Evolutionary conservation across 257 asterid species (phyloP).

Genomic region (Echium plantagineum): DNA sequence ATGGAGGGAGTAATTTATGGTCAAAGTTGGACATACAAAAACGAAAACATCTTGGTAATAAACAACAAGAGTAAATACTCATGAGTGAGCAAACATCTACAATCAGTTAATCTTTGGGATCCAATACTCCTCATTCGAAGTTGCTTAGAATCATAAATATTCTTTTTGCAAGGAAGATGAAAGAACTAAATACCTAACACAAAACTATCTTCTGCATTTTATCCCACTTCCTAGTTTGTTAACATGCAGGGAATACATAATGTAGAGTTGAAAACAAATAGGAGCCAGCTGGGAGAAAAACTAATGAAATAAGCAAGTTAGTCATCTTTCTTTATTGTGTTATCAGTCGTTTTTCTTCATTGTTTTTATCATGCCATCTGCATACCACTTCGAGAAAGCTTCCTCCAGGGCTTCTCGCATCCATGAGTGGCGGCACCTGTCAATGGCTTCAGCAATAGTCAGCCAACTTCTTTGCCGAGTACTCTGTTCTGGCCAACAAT

Average conservation of each 20-base stretch:
- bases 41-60: too few species aligned
- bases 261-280: not conserved
- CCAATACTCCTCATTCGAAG: too few species aligned
- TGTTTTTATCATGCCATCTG: conserved; percentile 47
- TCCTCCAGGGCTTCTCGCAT: conserved; percentile 76
- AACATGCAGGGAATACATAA: not conserved
- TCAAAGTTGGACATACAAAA: too few species aligned
- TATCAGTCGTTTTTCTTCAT: conserved; percentile 17
- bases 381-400: conserved; percentile 64
- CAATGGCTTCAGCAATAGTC: conserved; percentile 52
- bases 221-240: not conserved
- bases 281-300: not conserved
- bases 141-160: too few species aligned
- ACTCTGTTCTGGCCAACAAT: conserved; percentile 78
- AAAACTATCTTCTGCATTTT: not conserved
- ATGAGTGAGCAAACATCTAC: too few species aligned
- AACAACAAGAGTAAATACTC: too few species aligned
- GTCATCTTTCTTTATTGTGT: conserved; percentile 11
- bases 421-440: conserved; percentile 72
- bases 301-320: conserved; percentile 7
- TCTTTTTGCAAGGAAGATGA: too few species aligned
- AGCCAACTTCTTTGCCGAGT: conserved; percentile 63
- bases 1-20: too few species aligned
- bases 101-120: too few species aligned
- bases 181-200: not conserved